phyloP scores from a whole-genome alignment of 1,139 yeast species.

The Pichia sp. region DNA sequence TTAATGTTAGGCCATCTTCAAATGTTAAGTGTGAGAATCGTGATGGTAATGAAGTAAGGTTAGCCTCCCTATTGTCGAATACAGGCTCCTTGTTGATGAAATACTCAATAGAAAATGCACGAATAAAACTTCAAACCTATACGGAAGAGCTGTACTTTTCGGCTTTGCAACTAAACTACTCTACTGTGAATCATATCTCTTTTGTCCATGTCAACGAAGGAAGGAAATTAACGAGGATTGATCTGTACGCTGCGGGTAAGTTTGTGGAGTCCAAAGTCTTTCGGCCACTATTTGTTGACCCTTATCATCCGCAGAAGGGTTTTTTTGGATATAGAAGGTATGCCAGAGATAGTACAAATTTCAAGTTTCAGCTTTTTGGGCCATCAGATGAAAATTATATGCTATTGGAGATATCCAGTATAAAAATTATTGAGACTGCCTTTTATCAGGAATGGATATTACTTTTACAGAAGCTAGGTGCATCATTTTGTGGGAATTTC shows the following conservation, averaged over 20 bases:
- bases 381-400: conserved; percentile 8
- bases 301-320: neutral
- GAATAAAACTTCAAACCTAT: conserved; percentile 10
- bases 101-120: conserved; percentile 12
- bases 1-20: no score
- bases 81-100: conserved; percentile 5
- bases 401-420: conserved; percentile 13
- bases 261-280: conserved; percentile 27
- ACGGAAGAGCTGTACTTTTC: conserved; percentile 19
- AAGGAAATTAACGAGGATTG: conserved; percentile 21
- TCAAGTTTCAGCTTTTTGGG: conserved; percentile 4
- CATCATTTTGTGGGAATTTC: no score
- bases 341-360: neutral
- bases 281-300: conserved; percentile 14
- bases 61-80: no score
- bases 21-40: no score
- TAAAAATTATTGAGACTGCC: conserved; percentile 1
- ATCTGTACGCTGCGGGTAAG: conserved; percentile 30
- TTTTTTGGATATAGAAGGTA: neutral
- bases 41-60: no score
- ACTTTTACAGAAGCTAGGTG: conserved; percentile 29
- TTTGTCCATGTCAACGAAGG: conserved; percentile 21
- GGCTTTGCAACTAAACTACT: conserved; percentile 21
- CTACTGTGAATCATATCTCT: conserved; percentile 25
- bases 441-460: conserved; percentile 23